A percentile compares a stretch with the other conserved stretches of the same genome.
Evolutionary conservation across 106 monocot species (phyloP).

Genomic region (Allium fistulosum): DNA sequence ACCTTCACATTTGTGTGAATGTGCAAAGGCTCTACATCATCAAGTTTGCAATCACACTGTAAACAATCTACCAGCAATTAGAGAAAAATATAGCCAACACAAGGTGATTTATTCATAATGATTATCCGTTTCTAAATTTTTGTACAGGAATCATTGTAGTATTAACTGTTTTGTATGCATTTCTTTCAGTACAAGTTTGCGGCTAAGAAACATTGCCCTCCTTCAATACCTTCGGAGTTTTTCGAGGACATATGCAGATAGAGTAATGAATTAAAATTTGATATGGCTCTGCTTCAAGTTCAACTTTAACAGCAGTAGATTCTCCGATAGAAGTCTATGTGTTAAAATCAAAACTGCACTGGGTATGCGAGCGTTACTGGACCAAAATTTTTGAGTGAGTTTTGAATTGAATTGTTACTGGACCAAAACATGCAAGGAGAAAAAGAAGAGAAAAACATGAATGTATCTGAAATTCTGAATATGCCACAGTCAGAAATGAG

Average conservation of each 20-base stretch:
- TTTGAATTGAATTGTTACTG: no score
- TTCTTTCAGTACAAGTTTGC: constrained; percentile 86
- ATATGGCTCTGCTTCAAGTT: no score
- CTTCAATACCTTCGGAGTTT: constrained; percentile 56
- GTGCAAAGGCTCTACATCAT: constrained; percentile 68
- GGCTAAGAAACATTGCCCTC: constrained; percentile 78
- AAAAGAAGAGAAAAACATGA: no score
- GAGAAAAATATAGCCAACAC: constrained; percentile 95
- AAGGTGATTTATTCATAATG: constrained; percentile 37
- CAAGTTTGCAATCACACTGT: constrained; percentile 43
- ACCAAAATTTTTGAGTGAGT: no score
- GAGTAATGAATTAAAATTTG: background rate
- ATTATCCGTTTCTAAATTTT: background rate
- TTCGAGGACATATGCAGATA: constrained; percentile 38
- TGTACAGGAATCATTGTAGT: background rate
- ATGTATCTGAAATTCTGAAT: no score
- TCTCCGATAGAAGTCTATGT: no score
- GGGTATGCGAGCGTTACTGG: no score
- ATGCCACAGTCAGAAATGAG: no score
- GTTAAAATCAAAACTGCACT: no score
- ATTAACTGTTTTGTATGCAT: background rate
- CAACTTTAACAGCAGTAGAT: no score
- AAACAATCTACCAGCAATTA: constrained; percentile 69
- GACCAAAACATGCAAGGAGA: no score
- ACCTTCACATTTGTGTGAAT: constrained; percentile 59